A percentile compares a stretch with the other conserved stretches of the same genome.
Evolutionary conservation across 176 grass and related monocot genomes (phyloP).

Genomic region (Cenchrus purpureus): DNA sequence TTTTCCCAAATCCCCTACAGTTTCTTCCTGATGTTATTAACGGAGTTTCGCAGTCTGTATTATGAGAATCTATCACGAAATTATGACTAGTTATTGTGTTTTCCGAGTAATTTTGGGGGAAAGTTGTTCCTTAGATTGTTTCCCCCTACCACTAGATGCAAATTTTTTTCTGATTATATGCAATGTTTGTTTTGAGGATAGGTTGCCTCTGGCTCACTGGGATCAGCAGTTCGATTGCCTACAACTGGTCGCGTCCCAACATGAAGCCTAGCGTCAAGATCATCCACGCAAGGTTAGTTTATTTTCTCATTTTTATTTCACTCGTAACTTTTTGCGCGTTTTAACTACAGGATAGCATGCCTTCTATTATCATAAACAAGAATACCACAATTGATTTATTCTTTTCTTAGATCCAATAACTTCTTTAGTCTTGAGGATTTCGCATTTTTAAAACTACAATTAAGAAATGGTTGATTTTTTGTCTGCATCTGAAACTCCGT

Average conservation of each 20-base stretch:
- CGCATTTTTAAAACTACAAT: not conserved
- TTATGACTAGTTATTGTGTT: not conserved
- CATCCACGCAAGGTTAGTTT: slow-evolving; percentile 90
- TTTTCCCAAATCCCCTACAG: not conserved
- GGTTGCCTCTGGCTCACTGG: slow-evolving; percentile 91
- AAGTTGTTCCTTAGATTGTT: slow-evolving; percentile 2
- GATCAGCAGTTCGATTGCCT: slow-evolving; percentile 84
- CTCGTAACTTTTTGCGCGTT: not conserved
- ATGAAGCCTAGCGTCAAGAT: slow-evolving; percentile 99
- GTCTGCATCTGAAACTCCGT: not conserved
- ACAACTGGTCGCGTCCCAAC: slow-evolving; percentile 92
- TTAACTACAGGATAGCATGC: not conserved
- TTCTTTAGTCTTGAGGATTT: not conserved
- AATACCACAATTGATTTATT: not conserved
- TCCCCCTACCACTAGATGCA: not conserved
- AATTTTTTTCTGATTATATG: slow-evolving; percentile 41
- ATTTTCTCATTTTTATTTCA: slow-evolving; percentile 14
- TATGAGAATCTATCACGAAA: not conserved
- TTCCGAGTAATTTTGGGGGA: not conserved
- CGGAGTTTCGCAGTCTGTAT: not conserved
- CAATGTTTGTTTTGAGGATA: slow-evolving; percentile 30
- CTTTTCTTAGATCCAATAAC: slow-evolving; percentile 5
- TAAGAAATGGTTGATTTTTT: not conserved
- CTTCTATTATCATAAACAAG: not conserved
- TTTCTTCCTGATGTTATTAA: not conserved